Percentiles rank a stretch among this genome's conserved stretches.
Evolutionary conservation across 306 rosid species (phyloP).

Genomic region (Cicer bijugum): DNA sequence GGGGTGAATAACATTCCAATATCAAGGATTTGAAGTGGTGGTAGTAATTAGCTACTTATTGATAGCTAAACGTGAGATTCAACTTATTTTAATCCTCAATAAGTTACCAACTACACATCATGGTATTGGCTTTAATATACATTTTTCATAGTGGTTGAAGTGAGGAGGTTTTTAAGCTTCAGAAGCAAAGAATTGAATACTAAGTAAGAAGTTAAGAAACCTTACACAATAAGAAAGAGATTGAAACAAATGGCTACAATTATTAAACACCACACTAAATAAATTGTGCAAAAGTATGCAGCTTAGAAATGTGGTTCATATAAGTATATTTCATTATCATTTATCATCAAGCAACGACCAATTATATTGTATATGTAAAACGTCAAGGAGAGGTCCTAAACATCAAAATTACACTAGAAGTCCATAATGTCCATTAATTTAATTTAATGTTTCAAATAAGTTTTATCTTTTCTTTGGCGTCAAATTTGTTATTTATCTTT

Average conservation of each 20-base stretch:
- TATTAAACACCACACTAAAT: not conserved
- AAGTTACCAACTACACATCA: not conserved
- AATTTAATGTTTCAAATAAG: too few species aligned
- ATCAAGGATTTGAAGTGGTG: not conserved
- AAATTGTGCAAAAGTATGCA: not conserved
- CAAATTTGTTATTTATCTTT: too few species aligned
- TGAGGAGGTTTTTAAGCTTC: not conserved
- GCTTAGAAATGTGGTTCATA: too few species aligned
- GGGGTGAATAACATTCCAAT: not conserved
- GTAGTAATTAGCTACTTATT: not conserved
- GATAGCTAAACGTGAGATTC: not conserved
- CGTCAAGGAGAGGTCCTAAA: too few species aligned
- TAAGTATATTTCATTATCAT: too few species aligned
- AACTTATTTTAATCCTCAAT: not conserved
- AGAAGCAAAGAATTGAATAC: not conserved
- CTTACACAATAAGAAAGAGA: not conserved
- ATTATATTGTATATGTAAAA: too few species aligned
- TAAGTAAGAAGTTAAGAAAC: not conserved
- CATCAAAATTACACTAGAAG: too few species aligned
- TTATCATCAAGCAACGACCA: too few species aligned
- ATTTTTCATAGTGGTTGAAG: not conserved
- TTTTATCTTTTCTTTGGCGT: too few species aligned
- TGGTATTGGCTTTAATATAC: not conserved
- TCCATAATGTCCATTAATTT: too few species aligned
- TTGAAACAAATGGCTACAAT: not conserved